phyloP scores from a whole-genome alignment of 1,284 basidiomycete genomes.

The Fomitopsis schrenkii region DNA sequence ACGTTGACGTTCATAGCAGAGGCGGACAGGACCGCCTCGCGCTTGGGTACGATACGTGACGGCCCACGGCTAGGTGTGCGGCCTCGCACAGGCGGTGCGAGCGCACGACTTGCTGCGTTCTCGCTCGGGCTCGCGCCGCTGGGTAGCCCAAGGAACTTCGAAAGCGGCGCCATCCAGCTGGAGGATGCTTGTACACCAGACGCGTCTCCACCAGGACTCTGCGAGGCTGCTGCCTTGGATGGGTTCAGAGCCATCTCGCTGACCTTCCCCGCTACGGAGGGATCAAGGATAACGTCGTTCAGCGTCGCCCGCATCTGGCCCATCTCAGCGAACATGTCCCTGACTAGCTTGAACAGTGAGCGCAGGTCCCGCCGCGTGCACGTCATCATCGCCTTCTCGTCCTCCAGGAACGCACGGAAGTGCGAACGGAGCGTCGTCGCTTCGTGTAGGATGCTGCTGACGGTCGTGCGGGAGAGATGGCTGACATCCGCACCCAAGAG shows the following conservation, averaged over 20 bases:
- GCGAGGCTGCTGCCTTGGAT: constrained; percentile 41
- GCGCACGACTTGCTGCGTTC: constrained; percentile 20
- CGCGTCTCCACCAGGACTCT: constrained; percentile 26
- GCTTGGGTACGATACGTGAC: constrained; percentile 61
- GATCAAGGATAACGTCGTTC: constrained; percentile 91
- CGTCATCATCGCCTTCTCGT: constrained; percentile 57
- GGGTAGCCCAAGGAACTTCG: constrained; percentile 60
- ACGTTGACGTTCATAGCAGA: constrained; percentile 90
- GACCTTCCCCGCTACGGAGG: constrained; percentile 66
- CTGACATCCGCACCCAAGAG: constrained; percentile 80
- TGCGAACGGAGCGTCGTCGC: constrained; percentile 66
- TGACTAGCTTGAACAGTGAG: constrained; percentile 79
- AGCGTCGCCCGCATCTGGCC: constrained; percentile 79
- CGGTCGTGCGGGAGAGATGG: constrained; percentile 83
- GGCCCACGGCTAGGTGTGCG: constrained; percentile 22
- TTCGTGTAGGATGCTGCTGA: constrained; percentile 76
- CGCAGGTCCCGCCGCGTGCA: constrained; percentile 85
- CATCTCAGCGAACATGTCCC: constrained; percentile 82
- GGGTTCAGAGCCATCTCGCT: constrained; percentile 71
- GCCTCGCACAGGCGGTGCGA: constrained; percentile 25
- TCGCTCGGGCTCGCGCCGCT: constrained; percentile 12
- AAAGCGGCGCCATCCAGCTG: constrained; percentile 81
- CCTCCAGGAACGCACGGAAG: constrained; percentile 72
- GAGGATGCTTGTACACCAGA: constrained; percentile 29
- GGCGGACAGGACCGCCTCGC: constrained; percentile 77